Evolutionary conservation across 768 basidiomycete genomes (phyloP), one percentile per base, ranked within the genome.

Genomic region (Nidularia sp.): DNA sequence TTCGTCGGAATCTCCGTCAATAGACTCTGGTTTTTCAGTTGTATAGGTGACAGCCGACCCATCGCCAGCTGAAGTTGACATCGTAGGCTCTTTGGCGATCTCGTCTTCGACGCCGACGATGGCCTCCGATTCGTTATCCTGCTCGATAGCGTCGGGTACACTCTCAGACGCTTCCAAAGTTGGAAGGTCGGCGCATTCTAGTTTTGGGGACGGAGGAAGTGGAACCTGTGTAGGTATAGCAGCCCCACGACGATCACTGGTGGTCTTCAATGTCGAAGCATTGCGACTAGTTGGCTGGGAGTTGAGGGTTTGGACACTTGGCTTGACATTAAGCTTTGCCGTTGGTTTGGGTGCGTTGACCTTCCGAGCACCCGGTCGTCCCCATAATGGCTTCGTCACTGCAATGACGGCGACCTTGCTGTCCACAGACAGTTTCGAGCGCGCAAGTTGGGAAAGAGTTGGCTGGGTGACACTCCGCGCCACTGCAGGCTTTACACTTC

Each of bases 181-280:
- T 10, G 39, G 39, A 41, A 29, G 25, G 25, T 29, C 25, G 25
- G 25, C 25, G 25, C 39, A 46, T 48, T 46, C 35, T 22, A 54
- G 62, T 34, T 58, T 51, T 15, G 74, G 70, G 18, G 73, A 73
- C 9, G 67, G 63, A 31, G 73, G 73, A 45, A 74, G 62, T 10
- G 71, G 66, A 42, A 73, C 57, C 50, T 62, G 57, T 1, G 63
- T 55, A 32, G 73, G 68, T n/a, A 66, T 65, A n/a, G 60, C 46
- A 10, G 66, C 57, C 36, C 62, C 60, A 45, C 45, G 56, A 31
- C 15, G 9, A 5, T 45, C 49, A 39, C 25, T 29, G 25, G 25
- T 29, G 25, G 25, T 4, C 25, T 29, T 29, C 25, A 29, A 29
- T 29, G 25, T 29, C 25, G 25, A 29, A 29, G 25, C 25, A 2